phyloP scores from a whole-genome alignment of 164 flowering plant species.

The Platanus orientalis region DNA sequence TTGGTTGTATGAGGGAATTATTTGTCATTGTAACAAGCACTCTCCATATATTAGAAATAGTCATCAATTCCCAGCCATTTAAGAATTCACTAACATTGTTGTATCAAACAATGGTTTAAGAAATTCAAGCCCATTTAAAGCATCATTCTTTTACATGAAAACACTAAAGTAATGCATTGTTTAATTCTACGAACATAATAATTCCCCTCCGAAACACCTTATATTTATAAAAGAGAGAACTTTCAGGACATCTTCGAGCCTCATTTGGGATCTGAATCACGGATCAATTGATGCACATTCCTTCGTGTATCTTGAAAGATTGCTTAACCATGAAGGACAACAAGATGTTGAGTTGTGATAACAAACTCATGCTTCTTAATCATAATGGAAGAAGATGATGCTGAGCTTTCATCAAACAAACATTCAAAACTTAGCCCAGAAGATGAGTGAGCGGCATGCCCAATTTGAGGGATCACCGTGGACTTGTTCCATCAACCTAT shows the following conservation, averaged over 20 bases:
- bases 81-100: too few relatives aligned
- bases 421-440: conserved; percentile 80
- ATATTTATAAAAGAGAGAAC: conserved; percentile 11
- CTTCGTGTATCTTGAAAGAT: background rate
- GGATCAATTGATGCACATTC: background rate
- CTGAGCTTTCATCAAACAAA: conserved; percentile 67
- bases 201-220: background rate
- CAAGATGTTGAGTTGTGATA: conserved; percentile 58
- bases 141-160: background rate
- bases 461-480: conserved; percentile 34
- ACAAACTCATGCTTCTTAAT: conserved; percentile 14
- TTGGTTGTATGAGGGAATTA: too few relatives aligned
- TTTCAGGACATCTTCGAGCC: background rate
- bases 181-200: background rate
- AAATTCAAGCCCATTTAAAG: too few relatives aligned
- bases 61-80: too few relatives aligned
- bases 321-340: conserved; percentile 25
- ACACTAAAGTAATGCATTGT: background rate
- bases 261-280: conserved; percentile 3
- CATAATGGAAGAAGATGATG: conserved; percentile 56
- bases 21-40: too few relatives aligned
- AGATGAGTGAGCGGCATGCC: conserved; percentile 48
- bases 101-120: too few relatives aligned
- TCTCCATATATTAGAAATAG: too few relatives aligned
- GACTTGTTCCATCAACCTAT: too few relatives aligned